phyloP scores from a whole-genome alignment of 768 basidiomycete species.

The Leccinellum rugosiceps region DNA sequence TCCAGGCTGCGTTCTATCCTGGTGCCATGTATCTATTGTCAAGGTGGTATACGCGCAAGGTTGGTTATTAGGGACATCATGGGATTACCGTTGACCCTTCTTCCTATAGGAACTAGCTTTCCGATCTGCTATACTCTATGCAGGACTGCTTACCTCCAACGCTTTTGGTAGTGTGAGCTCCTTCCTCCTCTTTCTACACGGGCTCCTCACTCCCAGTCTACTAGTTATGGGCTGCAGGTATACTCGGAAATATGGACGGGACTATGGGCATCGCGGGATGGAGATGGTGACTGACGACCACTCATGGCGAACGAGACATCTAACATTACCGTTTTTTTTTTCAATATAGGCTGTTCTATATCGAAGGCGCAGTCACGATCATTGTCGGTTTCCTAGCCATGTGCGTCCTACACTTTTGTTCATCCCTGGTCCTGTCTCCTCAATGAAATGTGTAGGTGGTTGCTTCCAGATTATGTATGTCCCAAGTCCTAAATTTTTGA shows the following conservation, averaged over 20 bases:
- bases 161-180: conserved; percentile 59
- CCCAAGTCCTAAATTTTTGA: neutral
- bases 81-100: neutral
- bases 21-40: conserved; percentile 48
- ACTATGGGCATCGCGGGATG: conserved; percentile 64
- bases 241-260: conserved; percentile 67
- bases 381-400: conserved; percentile 51
- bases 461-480: conserved; percentile 57
- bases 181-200: neutral
- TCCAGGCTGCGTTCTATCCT: conserved; percentile 61
- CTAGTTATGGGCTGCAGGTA: conserved; percentile 72
- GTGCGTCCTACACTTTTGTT: conserved; percentile 27
- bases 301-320: neutral
- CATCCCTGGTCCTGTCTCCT: neutral
- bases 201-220: neutral
- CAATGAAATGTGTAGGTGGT: conserved; percentile 38
- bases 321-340: neutral
- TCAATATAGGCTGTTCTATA: conserved; percentile 55
- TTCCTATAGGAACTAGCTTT: conserved; percentile 58
- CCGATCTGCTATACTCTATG: conserved; percentile 58
- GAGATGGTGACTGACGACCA: conserved; percentile 51
- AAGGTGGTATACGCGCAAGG: conserved; percentile 53
- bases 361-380: conserved; percentile 70
- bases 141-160: conserved; percentile 59
- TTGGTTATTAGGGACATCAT: neutral